Percentiles rank a stretch among this genome's conserved stretches.
These are phyloP conservation scores for Arthrobotrys sphaeroides DNA, from an alignment of 2,329 filamentous ascomycete genomes.

Conservation along the genomic window DNA sequence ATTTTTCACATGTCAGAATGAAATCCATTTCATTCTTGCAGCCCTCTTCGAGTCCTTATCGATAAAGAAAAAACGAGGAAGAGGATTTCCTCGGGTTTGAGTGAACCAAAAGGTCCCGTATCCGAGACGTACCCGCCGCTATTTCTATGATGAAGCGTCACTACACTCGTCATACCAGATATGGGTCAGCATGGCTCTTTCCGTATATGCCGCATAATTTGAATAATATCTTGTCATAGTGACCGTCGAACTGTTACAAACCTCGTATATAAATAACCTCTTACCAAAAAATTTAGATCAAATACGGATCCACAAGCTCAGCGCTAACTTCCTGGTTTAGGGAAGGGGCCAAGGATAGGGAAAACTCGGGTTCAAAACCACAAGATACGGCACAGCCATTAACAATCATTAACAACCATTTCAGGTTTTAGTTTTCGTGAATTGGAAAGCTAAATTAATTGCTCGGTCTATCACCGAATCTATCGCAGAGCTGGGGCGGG, in stretches of 20 bases:
- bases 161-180: neutral
- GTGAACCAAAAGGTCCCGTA: constrained; percentile 26
- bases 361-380: constrained; percentile 42
- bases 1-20: constrained; percentile 49
- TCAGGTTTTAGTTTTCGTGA: constrained; percentile 23
- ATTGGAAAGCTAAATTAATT: constrained; percentile 18
- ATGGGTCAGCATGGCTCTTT: neutral
- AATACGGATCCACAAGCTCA: constrained; percentile 2
- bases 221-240: neutral
- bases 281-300: neutral
- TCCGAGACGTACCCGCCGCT: constrained; percentile 4
- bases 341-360: constrained; percentile 40
- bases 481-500: constrained; percentile 1
- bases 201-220: constrained; percentile 7
- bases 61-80: constrained; percentile 32
- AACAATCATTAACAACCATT: neutral
- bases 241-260: neutral
- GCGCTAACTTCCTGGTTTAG: neutral
- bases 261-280: constrained; percentile 4
- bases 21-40: too few species aligned
- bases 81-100: neutral
- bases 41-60: constrained; percentile 24
- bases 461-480: constrained; percentile 11
- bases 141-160: neutral
- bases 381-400: neutral